Conservation (phyloP, 2,329 filamentous ascomycete species). For the Colletotrichum sp. region DNA sequence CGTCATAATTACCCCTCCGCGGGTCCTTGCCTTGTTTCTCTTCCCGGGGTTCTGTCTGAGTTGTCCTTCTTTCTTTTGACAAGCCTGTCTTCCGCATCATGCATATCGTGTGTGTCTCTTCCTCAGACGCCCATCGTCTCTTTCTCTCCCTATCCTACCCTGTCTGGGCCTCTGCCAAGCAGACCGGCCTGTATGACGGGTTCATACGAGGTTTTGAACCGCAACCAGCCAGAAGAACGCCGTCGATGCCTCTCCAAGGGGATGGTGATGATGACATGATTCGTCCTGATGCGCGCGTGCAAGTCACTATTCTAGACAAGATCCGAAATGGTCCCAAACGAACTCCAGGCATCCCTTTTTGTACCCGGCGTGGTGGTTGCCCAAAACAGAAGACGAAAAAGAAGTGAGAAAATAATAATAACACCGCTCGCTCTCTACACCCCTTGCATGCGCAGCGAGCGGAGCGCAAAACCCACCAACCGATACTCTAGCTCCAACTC, state of each 20-base stretch:
- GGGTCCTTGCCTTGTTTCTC: background rate
- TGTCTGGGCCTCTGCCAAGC: background rate
- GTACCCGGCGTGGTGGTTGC: background rate
- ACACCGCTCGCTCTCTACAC: background rate
- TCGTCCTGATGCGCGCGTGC: background rate
- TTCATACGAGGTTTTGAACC: background rate
- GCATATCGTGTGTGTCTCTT: background rate
- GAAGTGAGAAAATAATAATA: background rate
- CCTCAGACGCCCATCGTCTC: background rate
- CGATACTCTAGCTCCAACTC: background rate
- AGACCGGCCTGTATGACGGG: background rate
- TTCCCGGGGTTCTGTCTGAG: background rate
- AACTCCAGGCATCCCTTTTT: conserved; percentile 1
- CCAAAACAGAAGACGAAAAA: background rate
- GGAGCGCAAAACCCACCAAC: background rate
- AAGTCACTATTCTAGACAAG: conserved; percentile 1
- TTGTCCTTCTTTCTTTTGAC: background rate
- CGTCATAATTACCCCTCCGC: background rate
- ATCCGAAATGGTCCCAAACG: background rate
- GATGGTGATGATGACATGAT: conserved; percentile 1
- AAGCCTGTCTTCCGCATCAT: background rate
- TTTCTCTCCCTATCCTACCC: background rate
- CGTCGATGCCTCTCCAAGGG: background rate
- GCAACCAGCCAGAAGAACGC: background rate
- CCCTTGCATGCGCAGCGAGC: conserved; percentile 3